Evolutionary conservation across 108 stramenopile species (phyloP).

Genomic region (Fistulifera pelliculosa): DNA sequence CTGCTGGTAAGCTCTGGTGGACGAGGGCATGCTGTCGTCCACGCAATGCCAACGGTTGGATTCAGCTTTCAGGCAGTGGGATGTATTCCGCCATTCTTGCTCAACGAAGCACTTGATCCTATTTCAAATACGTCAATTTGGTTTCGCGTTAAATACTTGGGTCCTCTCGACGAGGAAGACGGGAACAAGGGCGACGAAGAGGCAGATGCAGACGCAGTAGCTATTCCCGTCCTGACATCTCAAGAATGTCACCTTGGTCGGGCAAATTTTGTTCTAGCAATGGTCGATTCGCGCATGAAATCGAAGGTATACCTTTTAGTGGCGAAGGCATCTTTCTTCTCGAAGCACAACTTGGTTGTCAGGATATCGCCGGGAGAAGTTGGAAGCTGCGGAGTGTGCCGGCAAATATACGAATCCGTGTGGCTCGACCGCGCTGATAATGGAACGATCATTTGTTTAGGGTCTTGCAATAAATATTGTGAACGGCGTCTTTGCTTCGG

Average conservation of each 20-base stretch:
- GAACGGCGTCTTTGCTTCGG: too few relatives aligned
- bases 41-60: slow-evolving; percentile 9
- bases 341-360: slow-evolving; percentile 5
- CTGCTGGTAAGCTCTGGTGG: slow-evolving; percentile 8
- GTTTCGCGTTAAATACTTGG: slow-evolving; percentile 17
- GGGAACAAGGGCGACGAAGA: slow-evolving; percentile 1
- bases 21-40: slow-evolving; percentile 7
- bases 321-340: slow-evolving; percentile 6
- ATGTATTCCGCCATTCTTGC: slow-evolving; percentile 13
- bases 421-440: too few relatives aligned
- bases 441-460: background rate
- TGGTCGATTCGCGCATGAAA: slow-evolving; percentile 3
- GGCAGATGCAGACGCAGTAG: slow-evolving; percentile 1
- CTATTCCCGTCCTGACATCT: background rate
- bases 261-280: background rate
- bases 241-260: background rate
- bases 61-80: slow-evolving; percentile 23
- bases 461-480: too few relatives aligned
- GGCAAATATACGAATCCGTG: too few relatives aligned
- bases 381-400: slow-evolving; percentile 3
- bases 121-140: slow-evolving; percentile 20
- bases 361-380: background rate
- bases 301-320: background rate
- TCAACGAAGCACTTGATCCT: slow-evolving; percentile 12
- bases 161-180: slow-evolving; percentile 8